These are phyloP conservation scores for Fraxinus baroniana DNA, from an alignment of 305 asterid genomes.

Conservation along the genomic window DNA sequence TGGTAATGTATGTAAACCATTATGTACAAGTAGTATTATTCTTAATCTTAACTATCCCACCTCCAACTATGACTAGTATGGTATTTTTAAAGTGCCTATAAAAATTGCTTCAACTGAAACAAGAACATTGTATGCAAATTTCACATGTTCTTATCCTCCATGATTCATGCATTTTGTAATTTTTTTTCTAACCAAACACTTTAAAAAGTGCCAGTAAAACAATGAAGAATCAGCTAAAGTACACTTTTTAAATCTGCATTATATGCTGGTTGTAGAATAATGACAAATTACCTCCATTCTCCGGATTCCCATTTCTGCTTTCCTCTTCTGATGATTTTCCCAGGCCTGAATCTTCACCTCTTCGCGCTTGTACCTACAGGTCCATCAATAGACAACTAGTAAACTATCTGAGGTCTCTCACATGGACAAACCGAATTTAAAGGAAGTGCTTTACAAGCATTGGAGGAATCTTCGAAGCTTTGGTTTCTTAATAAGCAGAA, in stretches of 20 bases:
- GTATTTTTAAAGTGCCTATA: background rate
- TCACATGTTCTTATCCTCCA: background rate
- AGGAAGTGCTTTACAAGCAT: background rate
- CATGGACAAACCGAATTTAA: background rate
- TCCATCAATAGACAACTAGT: background rate
- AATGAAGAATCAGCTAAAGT: background rate
- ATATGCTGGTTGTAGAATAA: background rate
- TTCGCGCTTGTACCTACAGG: constrained; percentile 69
- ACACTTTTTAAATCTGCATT: background rate
- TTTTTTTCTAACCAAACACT: background rate
- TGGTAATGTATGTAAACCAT: no score
- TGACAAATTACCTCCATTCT: constrained; percentile 60
- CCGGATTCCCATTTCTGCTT: constrained; percentile 76
- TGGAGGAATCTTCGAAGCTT: background rate
- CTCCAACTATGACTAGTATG: background rate
- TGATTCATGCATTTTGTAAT: background rate
- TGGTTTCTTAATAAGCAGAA: background rate
- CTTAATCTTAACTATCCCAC: background rate
- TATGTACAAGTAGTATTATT: no score
- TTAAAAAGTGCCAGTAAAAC: background rate
- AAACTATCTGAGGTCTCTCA: background rate
- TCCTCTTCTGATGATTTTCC: constrained; percentile 79
- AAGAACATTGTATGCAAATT: background rate
- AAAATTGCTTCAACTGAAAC: background rate
- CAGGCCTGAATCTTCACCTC: constrained; percentile 87